A percentile compares a stretch with the other conserved stretches of the same genome.
Evolutionary conservation across 2,329 filamentous ascomycete species (phyloP).

Genomic region (Colletotrichum camelliae): DNA sequence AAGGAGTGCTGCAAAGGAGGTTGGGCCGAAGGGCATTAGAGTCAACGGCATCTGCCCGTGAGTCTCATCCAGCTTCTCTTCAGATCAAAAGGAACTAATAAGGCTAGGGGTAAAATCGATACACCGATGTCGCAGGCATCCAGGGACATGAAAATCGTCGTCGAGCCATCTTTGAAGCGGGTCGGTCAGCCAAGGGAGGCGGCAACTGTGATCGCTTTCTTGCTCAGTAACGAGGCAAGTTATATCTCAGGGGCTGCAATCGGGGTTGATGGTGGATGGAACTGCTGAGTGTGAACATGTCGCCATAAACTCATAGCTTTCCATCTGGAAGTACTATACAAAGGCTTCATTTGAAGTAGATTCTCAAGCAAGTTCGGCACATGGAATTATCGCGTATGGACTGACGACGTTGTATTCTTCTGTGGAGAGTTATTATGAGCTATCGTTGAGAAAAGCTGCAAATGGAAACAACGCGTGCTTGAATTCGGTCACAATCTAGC

Average conservation of each 20-base stretch:
- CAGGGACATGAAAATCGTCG: constrained; percentile 12
- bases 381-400: background rate
- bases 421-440: background rate
- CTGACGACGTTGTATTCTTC: background rate
- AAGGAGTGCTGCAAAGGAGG: constrained; percentile 34
- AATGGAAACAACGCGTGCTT: background rate
- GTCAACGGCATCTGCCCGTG: constrained; percentile 35
- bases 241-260: background rate
- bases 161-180: constrained; percentile 25
- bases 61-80: background rate
- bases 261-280: background rate
- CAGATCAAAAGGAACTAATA: background rate
- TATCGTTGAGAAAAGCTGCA: background rate
- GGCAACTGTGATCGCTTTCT: constrained; percentile 28
- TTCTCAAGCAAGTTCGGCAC: background rate
- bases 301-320: background rate
- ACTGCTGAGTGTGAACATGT: background rate
- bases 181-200: constrained; percentile 31
- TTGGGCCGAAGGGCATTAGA: constrained; percentile 27
- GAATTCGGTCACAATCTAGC: background rate
- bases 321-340: background rate
- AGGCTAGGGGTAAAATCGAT: constrained; percentile 29
- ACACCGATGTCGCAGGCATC: constrained; percentile 32
- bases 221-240: background rate
- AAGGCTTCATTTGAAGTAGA: background rate